These are phyloP conservation scores for Phytopythium aichiense DNA, from an alignment of 352 stramenopile species.

Conservation along the genomic window DNA sequence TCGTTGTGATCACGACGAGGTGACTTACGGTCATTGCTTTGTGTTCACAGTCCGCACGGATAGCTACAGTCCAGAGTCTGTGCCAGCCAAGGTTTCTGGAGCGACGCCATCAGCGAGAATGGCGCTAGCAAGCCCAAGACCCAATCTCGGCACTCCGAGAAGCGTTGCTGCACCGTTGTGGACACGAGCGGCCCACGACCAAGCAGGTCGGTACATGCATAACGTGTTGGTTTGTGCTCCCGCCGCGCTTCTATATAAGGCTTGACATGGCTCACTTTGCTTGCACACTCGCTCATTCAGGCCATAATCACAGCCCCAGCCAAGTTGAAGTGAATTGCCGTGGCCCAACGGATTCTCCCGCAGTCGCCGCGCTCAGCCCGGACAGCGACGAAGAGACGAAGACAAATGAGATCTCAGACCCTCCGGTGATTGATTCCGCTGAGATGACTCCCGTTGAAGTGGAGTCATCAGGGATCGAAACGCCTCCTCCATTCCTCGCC, in stretches of 20 bases:
- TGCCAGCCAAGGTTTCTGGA: neutral
- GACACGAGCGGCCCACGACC: neutral
- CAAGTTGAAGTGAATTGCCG: too few species aligned
- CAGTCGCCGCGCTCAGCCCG: conserved; percentile 2
- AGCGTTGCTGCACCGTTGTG: neutral
- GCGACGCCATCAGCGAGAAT: neutral
- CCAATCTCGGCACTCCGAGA: neutral
- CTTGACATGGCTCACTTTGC: neutral
- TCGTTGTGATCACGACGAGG: neutral
- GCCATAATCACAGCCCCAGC: neutral
- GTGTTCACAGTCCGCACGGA: neutral
- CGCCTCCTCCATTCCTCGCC: neutral
- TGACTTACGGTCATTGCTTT: neutral
- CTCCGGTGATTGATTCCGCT: neutral
- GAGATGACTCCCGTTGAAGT: neutral
- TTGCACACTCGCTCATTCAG: neutral
- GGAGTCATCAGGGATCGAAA: neutral
- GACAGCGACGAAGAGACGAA: conserved; percentile 16
- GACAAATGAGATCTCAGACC: neutral
- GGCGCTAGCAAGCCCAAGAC: neutral
- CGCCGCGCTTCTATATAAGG: neutral
- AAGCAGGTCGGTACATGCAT: neutral
- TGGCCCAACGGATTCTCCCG: conserved; percentile 5
- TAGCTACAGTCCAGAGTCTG: neutral
- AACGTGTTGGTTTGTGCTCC: neutral